Evolutionary conservation across 495 filamentous ascomycete genomes (phyloP).

Genomic region (Astrothelium macrocarpum): DNA sequence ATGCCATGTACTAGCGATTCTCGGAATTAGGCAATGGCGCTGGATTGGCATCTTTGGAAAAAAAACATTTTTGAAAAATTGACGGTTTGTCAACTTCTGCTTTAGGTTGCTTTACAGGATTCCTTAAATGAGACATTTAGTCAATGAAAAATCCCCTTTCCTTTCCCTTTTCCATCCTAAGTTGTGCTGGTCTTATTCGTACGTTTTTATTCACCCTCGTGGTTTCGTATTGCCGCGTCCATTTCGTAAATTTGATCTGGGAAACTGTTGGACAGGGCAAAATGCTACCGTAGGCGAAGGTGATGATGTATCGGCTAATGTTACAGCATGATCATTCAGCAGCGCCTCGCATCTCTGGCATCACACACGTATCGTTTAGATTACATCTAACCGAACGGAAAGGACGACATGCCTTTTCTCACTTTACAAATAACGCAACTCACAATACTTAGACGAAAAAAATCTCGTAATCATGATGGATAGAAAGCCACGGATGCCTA

Average conservation of each 20-base stretch:
- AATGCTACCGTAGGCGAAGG: no score
- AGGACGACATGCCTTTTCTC: no score
- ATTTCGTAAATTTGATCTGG: background rate
- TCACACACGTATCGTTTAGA: no score
- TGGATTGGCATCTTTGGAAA: background rate
- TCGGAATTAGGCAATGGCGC: background rate
- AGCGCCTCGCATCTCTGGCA: no score
- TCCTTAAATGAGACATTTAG: background rate
- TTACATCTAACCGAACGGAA: no score
- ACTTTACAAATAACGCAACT: no score
- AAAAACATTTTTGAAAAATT: background rate
- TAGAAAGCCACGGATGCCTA: no score
- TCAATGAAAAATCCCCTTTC: background rate
- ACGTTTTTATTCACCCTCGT: background rate
- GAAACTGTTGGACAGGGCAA: no score
- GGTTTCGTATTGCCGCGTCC: background rate
- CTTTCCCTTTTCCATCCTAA: background rate
- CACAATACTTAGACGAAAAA: no score
- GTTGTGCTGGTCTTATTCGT: background rate
- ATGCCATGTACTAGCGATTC: background rate
- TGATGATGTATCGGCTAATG: no score
- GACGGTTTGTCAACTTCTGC: background rate
- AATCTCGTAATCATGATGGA: no score
- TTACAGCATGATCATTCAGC: no score
- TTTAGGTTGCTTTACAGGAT: background rate